phyloP scores from a whole-genome alignment of 2,329 filamentous ascomycete species.

The Fusarium gaditjirri region DNA sequence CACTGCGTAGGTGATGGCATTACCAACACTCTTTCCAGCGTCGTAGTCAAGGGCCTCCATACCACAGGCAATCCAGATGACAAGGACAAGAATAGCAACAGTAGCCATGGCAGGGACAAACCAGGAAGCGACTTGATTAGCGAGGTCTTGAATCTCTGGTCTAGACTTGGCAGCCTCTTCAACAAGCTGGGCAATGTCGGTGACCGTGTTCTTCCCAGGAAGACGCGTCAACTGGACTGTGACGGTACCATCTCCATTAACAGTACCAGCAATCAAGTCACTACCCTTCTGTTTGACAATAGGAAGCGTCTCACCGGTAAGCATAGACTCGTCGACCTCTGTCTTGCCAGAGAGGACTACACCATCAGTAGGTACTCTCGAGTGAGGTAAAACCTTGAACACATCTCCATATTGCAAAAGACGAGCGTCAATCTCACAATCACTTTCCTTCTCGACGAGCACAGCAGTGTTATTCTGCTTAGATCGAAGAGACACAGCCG shows the following conservation, averaged over 20 bases:
- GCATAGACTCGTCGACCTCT: conserved; percentile 72
- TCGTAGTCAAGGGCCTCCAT: conserved; percentile 51
- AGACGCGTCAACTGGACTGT: conserved; percentile 61
- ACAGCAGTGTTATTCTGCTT: conserved; percentile 62
- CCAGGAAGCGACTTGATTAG: conserved; percentile 66
- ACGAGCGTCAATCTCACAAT: conserved; percentile 61
- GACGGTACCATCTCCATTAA: conserved; percentile 58
- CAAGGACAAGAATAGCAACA: conserved; percentile 57
- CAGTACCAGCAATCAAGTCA: conserved; percentile 6
- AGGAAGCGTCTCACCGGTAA: conserved; percentile 43
- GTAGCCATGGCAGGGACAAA: conserved; percentile 67
- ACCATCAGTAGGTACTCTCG: conserved; percentile 67
- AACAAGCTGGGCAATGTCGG: conserved; percentile 67
- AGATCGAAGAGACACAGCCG: conserved; percentile 51
- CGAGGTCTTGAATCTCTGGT: conserved; percentile 66
- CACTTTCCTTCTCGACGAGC: conserved; percentile 50
- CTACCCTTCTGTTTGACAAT: conserved; percentile 4
- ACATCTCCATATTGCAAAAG: conserved; percentile 68
- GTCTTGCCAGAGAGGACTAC: conserved; percentile 62
- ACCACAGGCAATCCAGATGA: conserved; percentile 1
- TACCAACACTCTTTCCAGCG: conserved; percentile 39
- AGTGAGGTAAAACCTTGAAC: conserved; percentile 63
- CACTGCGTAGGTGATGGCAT: conserved; percentile 51
- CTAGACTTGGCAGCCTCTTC: conserved; percentile 69
- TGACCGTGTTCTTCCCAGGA: conserved; percentile 67